Evolutionary conservation across 805 yeast species (phyloP), one percentile per base, ranked within the genome.

Genomic region (Myxozyma neglecta): DNA sequence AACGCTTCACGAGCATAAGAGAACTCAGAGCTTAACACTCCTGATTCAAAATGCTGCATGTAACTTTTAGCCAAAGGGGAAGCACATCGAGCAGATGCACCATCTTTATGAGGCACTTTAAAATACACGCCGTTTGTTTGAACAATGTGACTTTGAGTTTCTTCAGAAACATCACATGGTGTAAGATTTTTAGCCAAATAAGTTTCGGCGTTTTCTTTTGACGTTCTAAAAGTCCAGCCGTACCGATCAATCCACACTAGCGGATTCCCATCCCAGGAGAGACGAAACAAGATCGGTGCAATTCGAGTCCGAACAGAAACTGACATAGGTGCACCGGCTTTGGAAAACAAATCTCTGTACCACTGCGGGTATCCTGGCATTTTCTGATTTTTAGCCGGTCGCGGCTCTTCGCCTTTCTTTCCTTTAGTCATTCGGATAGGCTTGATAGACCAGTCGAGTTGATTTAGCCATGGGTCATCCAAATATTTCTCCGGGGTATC

Each of bases 291-390:
- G 3, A 92, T 70, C 0, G 97, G 93, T 0, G 96, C 83, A 3
- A 85, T 76, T 66, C 98, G 78, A 0, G 96, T 80, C 57, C 90
- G 81, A 1, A 89, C 83, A 0, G 94, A 84, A 13, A 94, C 74
- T 42, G 79, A 83, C 69, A 90, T 79, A 20, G 76, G 79, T 2
- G 75, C 73, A 6, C 68, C 63, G 11, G 78, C 74, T 9, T 74
- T 68, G 0, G 79, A 75, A 65, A 78, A 77, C 52, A 85, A 68
- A 13, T 84, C 85, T 62, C 88, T 83, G 73, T 89, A 96, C 99
- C 99, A 94, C 67, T 87, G 87, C 0, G 99, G 99, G 69, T 81
- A 90, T 0, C 97, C 98, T 0, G 96, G 96, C 51, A 90, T 71
- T 68, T 83, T 90, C 73, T 90, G 96, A 32, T 82, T 84, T 57